Base-by-base conservation (phyloP, 495 filamentous ascomycete genomes). In the Penicillium soppii region DNA sequence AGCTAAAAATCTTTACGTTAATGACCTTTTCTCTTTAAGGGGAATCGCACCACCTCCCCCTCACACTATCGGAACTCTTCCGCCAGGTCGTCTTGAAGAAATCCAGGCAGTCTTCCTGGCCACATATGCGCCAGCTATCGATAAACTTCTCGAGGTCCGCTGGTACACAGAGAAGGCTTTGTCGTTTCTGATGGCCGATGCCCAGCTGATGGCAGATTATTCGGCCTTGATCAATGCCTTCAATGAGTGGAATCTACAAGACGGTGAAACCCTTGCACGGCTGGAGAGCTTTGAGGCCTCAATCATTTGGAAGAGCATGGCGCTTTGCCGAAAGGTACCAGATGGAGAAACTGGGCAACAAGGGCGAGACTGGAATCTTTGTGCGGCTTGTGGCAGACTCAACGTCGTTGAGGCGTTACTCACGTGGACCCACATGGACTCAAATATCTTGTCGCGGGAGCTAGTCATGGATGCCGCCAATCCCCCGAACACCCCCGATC, bases 61-160 rank as follows among this genome's bases (percentile, higher is more conserved):
- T 35, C 79, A 82, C 57, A 75, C 82, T 39, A 76, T 80, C 37
- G 67, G 66, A n/a, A 69, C 79, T 12, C 73, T 84, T 29, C 66
- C 78, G 22, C 73, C 76, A 1, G 71, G 73, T 21, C 69, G 72
- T 12, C 62, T 86, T 26, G 82, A 87, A 52, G 86, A 95, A 66
- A 83, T 91, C 47, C 81, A 82, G 49, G 81, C 82, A 50, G 75
- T 94, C 9, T 95, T 89, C 68, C 73, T 81, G 49, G 84, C 85
- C 38, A 83, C 89, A 43, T 96, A 94, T 63, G 82, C 82, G 15
- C 80, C 82, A 1, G 90, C 87, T 20, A 82, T 96, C 29, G 82
- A 89, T 58, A 82, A 81, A 47, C 85, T 95, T 52, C 80, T 96
- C 47, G 91, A 96, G 57, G 87, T 90, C n/a, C 77, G 76, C 25